phyloP scores from a whole-genome alignment of 2,329 filamentous ascomycete species.

The Cadophora sp. region DNA sequence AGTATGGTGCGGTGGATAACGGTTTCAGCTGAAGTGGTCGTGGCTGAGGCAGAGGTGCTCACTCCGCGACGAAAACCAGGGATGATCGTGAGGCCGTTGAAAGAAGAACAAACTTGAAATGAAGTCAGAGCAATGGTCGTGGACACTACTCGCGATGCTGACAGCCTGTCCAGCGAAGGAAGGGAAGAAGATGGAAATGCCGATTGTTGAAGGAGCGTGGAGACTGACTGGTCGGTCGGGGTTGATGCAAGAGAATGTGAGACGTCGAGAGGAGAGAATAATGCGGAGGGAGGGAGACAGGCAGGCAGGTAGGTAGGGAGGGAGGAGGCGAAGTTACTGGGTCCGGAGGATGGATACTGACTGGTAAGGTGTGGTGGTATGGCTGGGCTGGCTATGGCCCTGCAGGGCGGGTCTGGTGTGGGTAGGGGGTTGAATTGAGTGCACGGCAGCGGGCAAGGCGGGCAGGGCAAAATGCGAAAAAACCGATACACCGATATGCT shows the following conservation, averaged over 20 bases:
- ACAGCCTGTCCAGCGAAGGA: slow-evolving; percentile 26
- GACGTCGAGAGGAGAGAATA: slow-evolving; percentile 29
- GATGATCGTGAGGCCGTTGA: slow-evolving; percentile 7
- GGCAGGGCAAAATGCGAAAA: slow-evolving; percentile 4
- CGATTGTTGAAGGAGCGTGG: slow-evolving; percentile 26
- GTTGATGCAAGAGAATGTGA: slow-evolving; percentile 36
- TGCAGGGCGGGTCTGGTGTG: too few relatives aligned
- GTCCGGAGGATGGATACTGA: too few relatives aligned
- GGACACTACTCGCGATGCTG: slow-evolving; percentile 20
- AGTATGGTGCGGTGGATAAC: slow-evolving; percentile 27
- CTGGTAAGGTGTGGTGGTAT: too few relatives aligned
- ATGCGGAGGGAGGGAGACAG: not conserved
- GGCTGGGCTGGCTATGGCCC: not conserved
- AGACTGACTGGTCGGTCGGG: slow-evolving; percentile 1
- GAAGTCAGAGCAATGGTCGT: slow-evolving; percentile 7
- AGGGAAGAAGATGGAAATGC: slow-evolving; percentile 28
- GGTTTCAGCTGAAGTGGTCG: slow-evolving; percentile 34
- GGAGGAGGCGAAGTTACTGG: too few relatives aligned
- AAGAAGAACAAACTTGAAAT: not conserved
- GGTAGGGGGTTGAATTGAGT: not conserved
- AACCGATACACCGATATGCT: slow-evolving; percentile 1
- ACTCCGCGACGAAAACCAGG: slow-evolving; percentile 11
- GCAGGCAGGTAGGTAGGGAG: slow-evolving; percentile 12
- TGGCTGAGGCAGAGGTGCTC: slow-evolving; percentile 28
- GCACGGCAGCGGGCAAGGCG: not conserved